phyloP scores from a whole-genome alignment of 495 filamentous ascomycete species.

The Penicillium pulvis region DNA sequence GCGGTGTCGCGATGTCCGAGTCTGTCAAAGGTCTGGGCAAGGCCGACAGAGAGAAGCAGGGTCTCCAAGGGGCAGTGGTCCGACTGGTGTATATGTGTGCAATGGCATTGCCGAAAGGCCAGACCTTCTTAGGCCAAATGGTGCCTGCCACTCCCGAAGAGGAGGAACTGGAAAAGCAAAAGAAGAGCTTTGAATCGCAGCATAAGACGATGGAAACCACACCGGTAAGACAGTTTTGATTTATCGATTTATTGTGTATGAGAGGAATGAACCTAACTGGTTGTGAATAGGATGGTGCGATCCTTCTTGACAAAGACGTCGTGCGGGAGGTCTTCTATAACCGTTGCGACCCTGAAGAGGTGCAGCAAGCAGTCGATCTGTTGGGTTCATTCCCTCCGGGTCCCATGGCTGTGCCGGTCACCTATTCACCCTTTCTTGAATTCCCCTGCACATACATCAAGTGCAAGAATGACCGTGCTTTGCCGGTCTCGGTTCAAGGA shows the following conservation, averaged over 20 bases:
- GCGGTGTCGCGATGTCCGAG: conserved; percentile 40
- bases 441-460: conserved; percentile 38
- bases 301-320: conserved; percentile 18
- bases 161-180: conserved; percentile 27
- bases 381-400: conserved; percentile 29
- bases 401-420: conserved; percentile 29
- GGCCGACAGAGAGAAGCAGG: conserved; percentile 37
- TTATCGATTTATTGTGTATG: neutral
- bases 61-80: conserved; percentile 40
- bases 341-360: conserved; percentile 24
- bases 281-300: conserved; percentile 29
- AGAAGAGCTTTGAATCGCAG: conserved; percentile 5
- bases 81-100: conserved; percentile 43
- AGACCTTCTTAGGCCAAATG: conserved; percentile 27
- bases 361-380: conserved; percentile 23
- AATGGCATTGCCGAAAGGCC: conserved; percentile 30
- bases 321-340: conserved; percentile 27
- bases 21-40: conserved; percentile 40
- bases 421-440: conserved; percentile 30
- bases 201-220: conserved; percentile 8
- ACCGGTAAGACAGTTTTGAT: neutral
- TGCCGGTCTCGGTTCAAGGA: conserved; percentile 25
- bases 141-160: conserved; percentile 25
- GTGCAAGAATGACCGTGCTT: conserved; percentile 36
- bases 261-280: neutral